Evolutionary conservation across 208 protist genomes (phyloP).

Genomic region (Trypanosoma cruzi): DNA sequence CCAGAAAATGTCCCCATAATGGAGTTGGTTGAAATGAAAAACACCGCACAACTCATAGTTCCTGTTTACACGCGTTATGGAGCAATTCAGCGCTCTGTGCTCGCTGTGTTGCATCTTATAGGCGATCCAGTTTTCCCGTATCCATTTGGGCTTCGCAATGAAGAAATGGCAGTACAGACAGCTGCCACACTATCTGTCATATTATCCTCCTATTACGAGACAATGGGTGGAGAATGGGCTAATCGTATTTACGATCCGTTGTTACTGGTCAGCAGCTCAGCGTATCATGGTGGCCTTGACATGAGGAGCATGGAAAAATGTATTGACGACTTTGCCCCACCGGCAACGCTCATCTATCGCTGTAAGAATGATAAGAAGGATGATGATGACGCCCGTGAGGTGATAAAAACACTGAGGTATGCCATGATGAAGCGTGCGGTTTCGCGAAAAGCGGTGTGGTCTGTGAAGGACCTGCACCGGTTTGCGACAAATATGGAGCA

Average conservation of each 20-base stretch:
- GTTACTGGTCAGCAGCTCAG: conserved; percentile 49
- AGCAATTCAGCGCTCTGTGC: conserved; percentile 28
- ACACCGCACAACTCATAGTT: conserved; percentile 80
- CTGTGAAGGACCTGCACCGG: conserved; percentile 65
- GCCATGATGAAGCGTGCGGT: conserved; percentile 46
- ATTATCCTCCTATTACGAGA: conserved; percentile 80
- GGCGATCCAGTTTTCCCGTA: conserved; percentile 71
- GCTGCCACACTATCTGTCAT: conserved; percentile 73
- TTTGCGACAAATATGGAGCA: conserved; percentile 73
- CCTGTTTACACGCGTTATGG: conserved; percentile 76
- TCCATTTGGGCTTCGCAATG: conserved; percentile 83
- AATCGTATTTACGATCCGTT: conserved; percentile 86
- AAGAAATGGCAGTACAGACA: conserved; percentile 71
- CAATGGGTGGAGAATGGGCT: conserved; percentile 85
- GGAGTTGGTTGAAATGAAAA: conserved; percentile 71
- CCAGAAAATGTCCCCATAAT: conserved; percentile 52
- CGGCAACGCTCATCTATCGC: conserved; percentile 72
- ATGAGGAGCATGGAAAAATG: conserved; percentile 73
- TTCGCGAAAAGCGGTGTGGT: conserved; percentile 44
- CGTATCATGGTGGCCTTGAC: conserved; percentile 72
- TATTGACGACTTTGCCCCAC: conserved; percentile 78
- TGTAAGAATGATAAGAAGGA: conserved; percentile 51
- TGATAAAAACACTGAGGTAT: conserved; percentile 51
- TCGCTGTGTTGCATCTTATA: conserved; percentile 85
- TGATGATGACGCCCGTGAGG: conserved; percentile 68